phyloP scores from a whole-genome alignment of 345 rosid species.

The Dipteronia dyeriana region DNA sequence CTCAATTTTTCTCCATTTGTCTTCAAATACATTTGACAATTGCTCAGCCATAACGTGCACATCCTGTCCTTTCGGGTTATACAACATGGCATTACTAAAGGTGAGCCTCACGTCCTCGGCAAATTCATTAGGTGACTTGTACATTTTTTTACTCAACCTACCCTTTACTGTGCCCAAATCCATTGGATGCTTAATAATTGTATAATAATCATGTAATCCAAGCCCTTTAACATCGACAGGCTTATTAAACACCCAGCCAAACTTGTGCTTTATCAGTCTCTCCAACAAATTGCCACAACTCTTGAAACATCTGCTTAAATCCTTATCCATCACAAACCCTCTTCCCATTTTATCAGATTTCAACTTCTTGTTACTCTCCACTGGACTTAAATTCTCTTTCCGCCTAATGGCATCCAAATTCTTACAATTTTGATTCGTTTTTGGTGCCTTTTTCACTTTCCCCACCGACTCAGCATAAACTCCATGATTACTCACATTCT shows the following conservation, averaged over 20 bases:
- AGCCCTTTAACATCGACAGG: constrained; percentile 82
- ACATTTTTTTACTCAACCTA: constrained; percentile 62
- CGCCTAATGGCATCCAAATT: constrained; percentile 26
- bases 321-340: constrained; percentile 33
- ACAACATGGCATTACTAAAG: constrained; percentile 77
- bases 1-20: constrained; percentile 57
- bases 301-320: constrained; percentile 49
- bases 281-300: constrained; percentile 59
- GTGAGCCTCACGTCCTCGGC: constrained; percentile 88
- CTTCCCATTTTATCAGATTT: constrained; percentile 29
- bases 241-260: constrained; percentile 78
- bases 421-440: constrained; percentile 29
- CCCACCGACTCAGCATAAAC: constrained; percentile 26
- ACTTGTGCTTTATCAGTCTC: constrained; percentile 80
- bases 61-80: constrained; percentile 86
- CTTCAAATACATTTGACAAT: constrained; percentile 63
- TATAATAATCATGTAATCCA: constrained; percentile 74
- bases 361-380: constrained; percentile 46
- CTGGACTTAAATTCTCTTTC: constrained; percentile 30
- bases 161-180: constrained; percentile 86
- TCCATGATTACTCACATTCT: constrained; percentile 26
- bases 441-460: constrained; percentile 36
- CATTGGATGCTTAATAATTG: constrained; percentile 80
- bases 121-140: constrained; percentile 70
- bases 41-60: constrained; percentile 74